Evolutionary conservation across 192 early-diverging fungal genomes (phyloP), one percentile per base, ranked within the genome.

Genomic region (Umbelopsis sp.): DNA sequence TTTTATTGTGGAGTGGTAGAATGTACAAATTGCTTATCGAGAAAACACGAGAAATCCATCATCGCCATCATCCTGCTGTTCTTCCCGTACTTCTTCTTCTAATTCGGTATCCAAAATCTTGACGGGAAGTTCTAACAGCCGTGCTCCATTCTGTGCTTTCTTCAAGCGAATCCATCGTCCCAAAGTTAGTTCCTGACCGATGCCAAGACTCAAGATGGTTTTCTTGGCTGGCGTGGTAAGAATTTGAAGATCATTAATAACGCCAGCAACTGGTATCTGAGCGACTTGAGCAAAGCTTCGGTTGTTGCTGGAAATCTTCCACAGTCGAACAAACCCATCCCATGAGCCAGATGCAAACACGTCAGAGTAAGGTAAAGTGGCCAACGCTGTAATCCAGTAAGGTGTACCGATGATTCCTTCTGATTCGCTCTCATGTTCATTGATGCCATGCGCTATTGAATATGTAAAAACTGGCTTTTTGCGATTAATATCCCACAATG

Each of bases 401-500:
- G 89, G 85, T 21, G 75, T 80, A 50, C 77, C 80, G 32, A 84
- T 82, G 0, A 78, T 76, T 32, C 81, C 82, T 68, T 85, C 75
- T 41, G 83, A 85, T 54, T 84, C 84, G 47, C 80, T 70, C 29
- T 77, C 68, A 43, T 74, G 70, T 11, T 82, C 79, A 31, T 88
- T 80, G 32, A 84, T 69, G 2, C 96, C 96, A 73, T 99, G 98
- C 20, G 92, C 86, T 3, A 85, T 53, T 45, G 88, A 77, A 51
- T 89, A 82, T 8, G 94, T 90, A 71, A 91, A 97, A 7, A 94
- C 75, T 16, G 98, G 95, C 74, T 98, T 98, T 84, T 99, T 99
- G 72, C 90, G 91, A 71, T 88, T 87, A 29, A 91, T 74, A 77
- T 91, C 93, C 98, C 98, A 99, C 71, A 99, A 82, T 31, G 94